These are phyloP conservation scores for Pleurotus tuoliensis DNA, from an alignment of 768 basidiomycete species.

Conservation along the genomic window DNA sequence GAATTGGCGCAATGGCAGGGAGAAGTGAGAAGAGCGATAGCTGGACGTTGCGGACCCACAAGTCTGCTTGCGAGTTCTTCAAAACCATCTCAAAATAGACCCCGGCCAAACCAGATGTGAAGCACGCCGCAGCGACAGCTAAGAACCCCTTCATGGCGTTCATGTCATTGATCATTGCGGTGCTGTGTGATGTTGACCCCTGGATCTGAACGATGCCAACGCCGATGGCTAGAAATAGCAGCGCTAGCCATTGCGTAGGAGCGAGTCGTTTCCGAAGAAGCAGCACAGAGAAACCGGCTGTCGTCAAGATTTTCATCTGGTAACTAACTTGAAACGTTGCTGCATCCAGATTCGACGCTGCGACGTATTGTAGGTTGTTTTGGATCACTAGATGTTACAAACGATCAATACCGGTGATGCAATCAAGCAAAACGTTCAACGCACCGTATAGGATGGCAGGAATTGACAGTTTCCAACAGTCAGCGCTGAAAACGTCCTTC, in stretches of 20 bases:
- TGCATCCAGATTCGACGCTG: slow-evolving; percentile 88
- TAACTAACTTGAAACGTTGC: slow-evolving; percentile 97
- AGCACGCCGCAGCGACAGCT: slow-evolving; percentile 87
- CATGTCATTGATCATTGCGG: slow-evolving; percentile 54
- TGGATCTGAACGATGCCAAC: slow-evolving; percentile 90
- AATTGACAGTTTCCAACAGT: slow-evolving; percentile 97
- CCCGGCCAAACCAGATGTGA: slow-evolving; percentile 93
- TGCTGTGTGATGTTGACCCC: slow-evolving; percentile 21
- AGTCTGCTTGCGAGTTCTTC: slow-evolving; percentile 83
- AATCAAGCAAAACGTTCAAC: not conserved
- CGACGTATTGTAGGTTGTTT: slow-evolving; percentile 94
- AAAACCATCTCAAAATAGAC: slow-evolving; percentile 99
- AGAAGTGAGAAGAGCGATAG: slow-evolving; percentile 91
- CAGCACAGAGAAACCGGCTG: slow-evolving; percentile 83
- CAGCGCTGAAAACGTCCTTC: slow-evolving; percentile 76
- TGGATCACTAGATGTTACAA: slow-evolving; percentile 60
- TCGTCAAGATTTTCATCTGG: slow-evolving; percentile 97
- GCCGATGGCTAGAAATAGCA: slow-evolving; percentile 82
- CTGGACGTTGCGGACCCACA: slow-evolving; percentile 97
- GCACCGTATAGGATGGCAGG: slow-evolving; percentile 91
- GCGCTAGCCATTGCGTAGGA: slow-evolving; percentile 76
- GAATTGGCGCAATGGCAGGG: slow-evolving; percentile 78
- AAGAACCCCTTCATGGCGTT: slow-evolving; percentile 80
- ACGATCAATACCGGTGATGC: slow-evolving; percentile 6
- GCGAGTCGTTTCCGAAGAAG: slow-evolving; percentile 75